A percentile compares a stretch with the other conserved stretches of the same genome.
phyloP scores from a whole-genome alignment of 805 yeast genomes.

The Wickerhamiella domercqiae region DNA sequence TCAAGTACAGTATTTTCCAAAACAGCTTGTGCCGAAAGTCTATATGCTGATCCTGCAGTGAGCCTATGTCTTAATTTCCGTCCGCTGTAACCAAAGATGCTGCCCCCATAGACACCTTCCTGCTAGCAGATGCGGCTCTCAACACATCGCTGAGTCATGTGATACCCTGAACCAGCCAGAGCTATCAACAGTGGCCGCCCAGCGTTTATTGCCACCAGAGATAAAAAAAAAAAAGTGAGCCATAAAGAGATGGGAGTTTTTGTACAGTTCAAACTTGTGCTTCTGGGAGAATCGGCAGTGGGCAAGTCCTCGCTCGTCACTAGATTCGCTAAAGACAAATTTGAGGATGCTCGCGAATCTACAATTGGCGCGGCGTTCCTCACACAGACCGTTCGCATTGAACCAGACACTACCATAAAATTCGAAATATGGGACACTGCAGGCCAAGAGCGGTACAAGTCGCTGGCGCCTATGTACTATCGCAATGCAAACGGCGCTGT shows the following conservation, averaged over 20 bases:
- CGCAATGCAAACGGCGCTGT: slow-evolving; percentile 72
- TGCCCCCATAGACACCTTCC: too few relatives aligned
- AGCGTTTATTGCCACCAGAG: too few relatives aligned
- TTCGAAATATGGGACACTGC: slow-evolving; percentile 78
- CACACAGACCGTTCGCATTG: slow-evolving; percentile 53
- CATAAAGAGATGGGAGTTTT: slow-evolving; percentile 17
- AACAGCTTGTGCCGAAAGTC: too few relatives aligned
- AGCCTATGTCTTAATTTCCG: too few relatives aligned
- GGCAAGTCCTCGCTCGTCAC: slow-evolving; percentile 72
- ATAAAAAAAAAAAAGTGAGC: too few relatives aligned
- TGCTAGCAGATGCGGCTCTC: too few relatives aligned
- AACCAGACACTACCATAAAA: slow-evolving; percentile 28
- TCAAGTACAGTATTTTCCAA: too few relatives aligned
- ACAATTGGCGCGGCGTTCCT: slow-evolving; percentile 98
- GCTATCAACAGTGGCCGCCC: too few relatives aligned
- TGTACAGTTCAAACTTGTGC: slow-evolving; percentile 52
- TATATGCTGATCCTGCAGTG: too few relatives aligned
- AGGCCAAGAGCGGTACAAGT: slow-evolving; percentile 79
- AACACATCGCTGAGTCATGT: too few relatives aligned
- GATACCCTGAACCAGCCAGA: too few relatives aligned
- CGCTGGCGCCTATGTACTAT: slow-evolving; percentile 72
- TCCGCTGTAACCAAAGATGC: too few relatives aligned
- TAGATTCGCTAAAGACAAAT: slow-evolving; percentile 53
- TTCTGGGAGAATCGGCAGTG: slow-evolving; percentile 68
- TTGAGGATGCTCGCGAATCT: slow-evolving; percentile 68